Evolutionary conservation across 495 filamentous ascomycete species (phyloP).

Genomic region (Penicillium malachiteum): DNA sequence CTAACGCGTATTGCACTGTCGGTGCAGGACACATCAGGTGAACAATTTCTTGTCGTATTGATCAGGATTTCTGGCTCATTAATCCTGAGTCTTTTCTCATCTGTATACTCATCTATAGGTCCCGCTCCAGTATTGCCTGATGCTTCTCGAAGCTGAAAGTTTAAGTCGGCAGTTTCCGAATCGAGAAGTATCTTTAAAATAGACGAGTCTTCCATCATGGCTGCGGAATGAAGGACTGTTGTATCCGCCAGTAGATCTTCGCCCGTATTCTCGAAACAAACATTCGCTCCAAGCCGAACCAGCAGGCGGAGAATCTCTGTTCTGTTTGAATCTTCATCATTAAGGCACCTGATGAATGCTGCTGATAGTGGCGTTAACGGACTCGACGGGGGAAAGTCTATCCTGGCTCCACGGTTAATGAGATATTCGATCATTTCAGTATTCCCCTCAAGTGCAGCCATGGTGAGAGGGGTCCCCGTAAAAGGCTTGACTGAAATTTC

Average conservation of each 20-base stretch:
- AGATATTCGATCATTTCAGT: constrained; percentile 5
- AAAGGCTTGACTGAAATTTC: background rate
- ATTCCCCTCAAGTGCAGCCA: background rate
- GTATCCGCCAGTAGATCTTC: background rate
- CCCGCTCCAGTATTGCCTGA: background rate
- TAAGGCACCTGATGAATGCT: background rate
- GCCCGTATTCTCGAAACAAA: constrained; percentile 2
- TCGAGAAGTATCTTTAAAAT: constrained; percentile 2
- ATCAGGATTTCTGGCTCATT: no score
- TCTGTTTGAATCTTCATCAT: background rate
- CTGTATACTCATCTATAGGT: no score
- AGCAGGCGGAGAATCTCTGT: constrained; percentile 2
- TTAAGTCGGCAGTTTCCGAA: constrained; percentile 6
- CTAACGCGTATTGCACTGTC: no score
- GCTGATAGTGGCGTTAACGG: background rate
- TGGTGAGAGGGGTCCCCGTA: constrained; percentile 4
- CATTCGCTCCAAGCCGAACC: constrained; percentile 1
- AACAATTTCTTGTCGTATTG: no score
- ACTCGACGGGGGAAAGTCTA: constrained; percentile 3
- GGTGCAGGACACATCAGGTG: no score
- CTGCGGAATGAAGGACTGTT: constrained; percentile 2
- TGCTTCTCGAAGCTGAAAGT: constrained; percentile 2
- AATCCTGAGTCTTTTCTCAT: no score
- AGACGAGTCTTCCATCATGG: background rate
- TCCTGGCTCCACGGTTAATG: constrained; percentile 3